These are phyloP conservation scores for Penicillium mononematosum DNA, from an alignment of 495 filamentous ascomycete species.

Conservation along the genomic window DNA sequence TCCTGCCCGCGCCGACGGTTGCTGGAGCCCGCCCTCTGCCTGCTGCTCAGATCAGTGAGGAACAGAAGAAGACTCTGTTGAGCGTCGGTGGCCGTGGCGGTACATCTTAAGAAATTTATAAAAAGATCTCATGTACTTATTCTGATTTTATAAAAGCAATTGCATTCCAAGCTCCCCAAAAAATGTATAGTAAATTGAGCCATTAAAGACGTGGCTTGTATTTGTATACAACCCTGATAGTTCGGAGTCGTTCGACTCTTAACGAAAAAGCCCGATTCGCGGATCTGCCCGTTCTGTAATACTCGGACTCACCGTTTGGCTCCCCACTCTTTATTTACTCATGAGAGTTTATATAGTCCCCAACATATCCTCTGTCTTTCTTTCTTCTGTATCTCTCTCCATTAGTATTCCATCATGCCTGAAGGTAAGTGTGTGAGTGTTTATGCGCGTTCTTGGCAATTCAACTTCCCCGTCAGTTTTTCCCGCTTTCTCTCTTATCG, in stretches of 20 bases:
- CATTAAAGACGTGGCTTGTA: slow-evolving; percentile 4
- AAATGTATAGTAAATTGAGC: background rate
- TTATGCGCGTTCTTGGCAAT: slow-evolving; percentile 16
- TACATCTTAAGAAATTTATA: slow-evolving; percentile 21
- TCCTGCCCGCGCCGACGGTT: slow-evolving; percentile 58
- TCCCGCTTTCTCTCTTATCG: slow-evolving; percentile 3
- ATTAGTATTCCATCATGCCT: slow-evolving; percentile 8
- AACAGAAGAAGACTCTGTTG: slow-evolving; percentile 49
- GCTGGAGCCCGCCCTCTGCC: slow-evolving; percentile 49
- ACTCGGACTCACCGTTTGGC: slow-evolving; percentile 5
- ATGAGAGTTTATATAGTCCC: slow-evolving; percentile 2
- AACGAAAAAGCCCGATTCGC: slow-evolving; percentile 7
- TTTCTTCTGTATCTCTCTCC: slow-evolving; percentile 3
- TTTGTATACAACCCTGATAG: background rate
- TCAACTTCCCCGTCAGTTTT: slow-evolving; percentile 14
- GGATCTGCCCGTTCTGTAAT: slow-evolving; percentile 2
- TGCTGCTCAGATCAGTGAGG: slow-evolving; percentile 43
- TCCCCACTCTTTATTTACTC: background rate
- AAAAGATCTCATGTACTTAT: background rate
- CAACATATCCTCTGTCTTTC: background rate
- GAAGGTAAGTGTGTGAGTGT: slow-evolving; percentile 23
- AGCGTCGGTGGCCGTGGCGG: slow-evolving; percentile 52
- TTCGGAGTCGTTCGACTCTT: background rate
- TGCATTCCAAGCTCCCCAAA: background rate
- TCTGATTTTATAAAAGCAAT: slow-evolving; percentile 2